Evolutionary conservation across 1,139 yeast genomes (phyloP), one percentile per base, ranked within the genome.

Genomic region (Yamadazyma diddensiae): DNA sequence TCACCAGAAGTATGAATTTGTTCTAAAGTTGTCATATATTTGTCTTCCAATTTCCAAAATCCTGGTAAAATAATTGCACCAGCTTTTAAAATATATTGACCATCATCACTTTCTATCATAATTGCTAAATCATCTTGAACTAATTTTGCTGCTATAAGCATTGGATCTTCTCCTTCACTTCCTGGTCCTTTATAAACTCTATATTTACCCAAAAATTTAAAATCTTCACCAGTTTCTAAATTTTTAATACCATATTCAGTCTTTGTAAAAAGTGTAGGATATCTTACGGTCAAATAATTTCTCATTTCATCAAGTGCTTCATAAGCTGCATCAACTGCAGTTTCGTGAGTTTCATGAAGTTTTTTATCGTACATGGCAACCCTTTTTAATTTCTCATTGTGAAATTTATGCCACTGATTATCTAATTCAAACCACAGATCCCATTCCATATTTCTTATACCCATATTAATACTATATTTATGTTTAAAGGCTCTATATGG

Each of bases 101-200:
- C 84, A 24, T 75, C 65, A 24, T 63, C 65, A 35, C 66, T 63
- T 48, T 79, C 85, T 36, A 77, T 57, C 82, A 80, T 76, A 15
- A 80, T 63, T 1, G 86, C 86, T 34, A 79, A 52, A 52, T 80
- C 86, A 52, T 80, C 86, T 53, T 80, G 86, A n/a, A 73, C 55
- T 50, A 79, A 60, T 43, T 69, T 65, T 3, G 82, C 71, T 7
- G 77, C 77, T 44, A 77, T 73, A 24, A 66, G 57, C 66, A 73
- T 70, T 13, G 85, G 86, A 48, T 79, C 82, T 37, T 65, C 70
- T 8, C 32, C 38, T 11, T 31, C 31, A 28, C 30, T 14, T 20
- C 31, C 36, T 10, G 37, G 31, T 9, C 49, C 43, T 33, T 34
- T 39, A 32, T 33, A 49, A 24, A 29, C 31, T 24, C 35, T 26